These are phyloP conservation scores for Coniferiporia weirii DNA, from an alignment of 1,284 basidiomycete genomes.

Conservation along the genomic window DNA sequence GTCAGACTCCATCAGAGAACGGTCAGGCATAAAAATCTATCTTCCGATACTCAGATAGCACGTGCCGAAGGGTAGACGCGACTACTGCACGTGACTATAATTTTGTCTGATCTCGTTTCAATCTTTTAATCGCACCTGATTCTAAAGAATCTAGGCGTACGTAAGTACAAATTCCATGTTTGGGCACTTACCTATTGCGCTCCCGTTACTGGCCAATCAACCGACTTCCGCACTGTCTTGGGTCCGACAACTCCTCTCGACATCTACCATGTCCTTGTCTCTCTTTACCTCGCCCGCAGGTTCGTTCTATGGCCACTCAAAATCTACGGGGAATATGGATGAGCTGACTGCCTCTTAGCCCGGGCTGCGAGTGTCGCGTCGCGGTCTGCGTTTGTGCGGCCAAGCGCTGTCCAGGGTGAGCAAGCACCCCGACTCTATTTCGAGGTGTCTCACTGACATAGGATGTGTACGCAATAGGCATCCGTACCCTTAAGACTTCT, in stretches of 20 bases:
- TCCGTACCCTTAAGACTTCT: conserved; percentile 54
- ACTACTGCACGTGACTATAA: neutral
- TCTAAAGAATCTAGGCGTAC: neutral
- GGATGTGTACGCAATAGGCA: conserved; percentile 30
- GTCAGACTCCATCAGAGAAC: too few species aligned
- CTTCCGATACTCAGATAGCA: neutral
- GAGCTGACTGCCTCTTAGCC: neutral
- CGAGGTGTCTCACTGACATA: neutral
- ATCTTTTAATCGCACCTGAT: neutral
- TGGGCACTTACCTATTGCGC: neutral
- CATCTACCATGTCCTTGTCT: conserved; percentile 11
- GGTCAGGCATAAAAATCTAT: too few species aligned
- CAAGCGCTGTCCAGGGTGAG: conserved; percentile 10
- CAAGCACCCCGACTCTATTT: neutral
- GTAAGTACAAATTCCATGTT: neutral
- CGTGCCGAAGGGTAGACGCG: neutral
- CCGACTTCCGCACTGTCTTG: neutral
- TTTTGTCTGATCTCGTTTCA: too few species aligned
- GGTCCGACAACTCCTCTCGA: neutral
- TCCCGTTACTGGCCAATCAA: conserved; percentile 1
- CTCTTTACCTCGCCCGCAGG: conserved; percentile 11
- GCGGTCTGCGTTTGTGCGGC: conserved; percentile 4
- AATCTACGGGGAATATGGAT: neutral
- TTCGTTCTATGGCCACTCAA: neutral
- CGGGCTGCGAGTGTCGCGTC: conserved; percentile 4